Evolutionary conservation across 129 eudicot species (phyloP).

Genomic region (Centella asiatica): DNA sequence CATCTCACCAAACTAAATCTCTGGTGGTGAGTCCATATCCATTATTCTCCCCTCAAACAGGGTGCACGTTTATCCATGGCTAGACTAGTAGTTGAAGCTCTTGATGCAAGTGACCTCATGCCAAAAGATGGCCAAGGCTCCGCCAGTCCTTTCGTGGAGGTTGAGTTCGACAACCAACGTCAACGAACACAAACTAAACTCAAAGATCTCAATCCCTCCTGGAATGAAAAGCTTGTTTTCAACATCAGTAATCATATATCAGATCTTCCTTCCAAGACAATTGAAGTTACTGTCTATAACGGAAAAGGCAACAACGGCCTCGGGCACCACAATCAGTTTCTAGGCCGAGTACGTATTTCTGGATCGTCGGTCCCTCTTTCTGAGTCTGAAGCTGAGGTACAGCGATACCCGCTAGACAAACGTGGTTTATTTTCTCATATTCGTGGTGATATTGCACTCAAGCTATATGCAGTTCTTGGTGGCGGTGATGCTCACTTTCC

Average conservation of each 20-base stretch:
- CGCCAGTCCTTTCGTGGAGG: conserved; percentile 76
- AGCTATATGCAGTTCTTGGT: conserved; percentile 21
- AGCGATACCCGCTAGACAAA: conserved; percentile 77
- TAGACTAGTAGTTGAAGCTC: conserved; percentile 53
- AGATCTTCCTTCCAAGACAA: conserved; percentile 17
- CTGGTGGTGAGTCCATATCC: conserved; percentile 1
- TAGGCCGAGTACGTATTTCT: conserved; percentile 74
- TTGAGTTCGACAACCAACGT: conserved; percentile 48
- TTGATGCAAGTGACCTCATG: conserved; percentile 76
- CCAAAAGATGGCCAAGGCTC: conserved; percentile 96
- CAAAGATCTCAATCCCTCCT: conserved; percentile 61
- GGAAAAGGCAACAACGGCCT: conserved; percentile 28
- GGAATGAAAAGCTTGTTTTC: conserved; percentile 72
- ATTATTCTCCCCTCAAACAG: too few species aligned
- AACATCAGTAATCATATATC: conserved; percentile 37
- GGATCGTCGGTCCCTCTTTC: conserved; percentile 49
- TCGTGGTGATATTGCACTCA: conserved; percentile 72
- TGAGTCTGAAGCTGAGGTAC: conserved; percentile 42
- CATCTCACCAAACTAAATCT: not conserved
- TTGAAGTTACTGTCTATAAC: conserved; percentile 54
- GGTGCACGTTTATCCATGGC: conserved; percentile 26
- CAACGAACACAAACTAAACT: conserved; percentile 54
- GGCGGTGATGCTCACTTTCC: conserved; percentile 12
- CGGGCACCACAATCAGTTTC: conserved; percentile 40
- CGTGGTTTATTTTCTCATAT: conserved; percentile 75